Evolutionary conservation across 805 yeast species (phyloP).

Genomic region (Candida yuanshanica): DNA sequence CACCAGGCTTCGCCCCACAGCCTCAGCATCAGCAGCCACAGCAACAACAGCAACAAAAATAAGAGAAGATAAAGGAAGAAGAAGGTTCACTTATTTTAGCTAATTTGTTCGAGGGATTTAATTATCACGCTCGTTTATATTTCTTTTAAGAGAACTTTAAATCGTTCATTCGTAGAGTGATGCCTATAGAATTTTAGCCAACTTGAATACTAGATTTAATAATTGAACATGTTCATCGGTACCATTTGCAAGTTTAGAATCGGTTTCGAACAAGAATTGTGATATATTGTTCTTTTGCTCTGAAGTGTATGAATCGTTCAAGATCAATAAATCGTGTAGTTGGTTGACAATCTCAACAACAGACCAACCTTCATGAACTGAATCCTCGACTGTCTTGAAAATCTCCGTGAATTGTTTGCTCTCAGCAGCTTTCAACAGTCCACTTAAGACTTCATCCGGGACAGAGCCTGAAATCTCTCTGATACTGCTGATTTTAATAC

Average conservation of each 20-base stretch:
- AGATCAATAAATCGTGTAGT: conserved; percentile 59
- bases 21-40: conserved; percentile 9
- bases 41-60: conserved; percentile 6
- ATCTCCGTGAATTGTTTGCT: conserved; percentile 30
- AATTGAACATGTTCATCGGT: conserved; percentile 85
- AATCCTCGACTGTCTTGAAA: conserved; percentile 40
- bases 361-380: conserved; percentile 69
- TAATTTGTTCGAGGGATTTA: no score
- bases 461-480: conserved; percentile 77
- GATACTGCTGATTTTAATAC: conserved; percentile 42
- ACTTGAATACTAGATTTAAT: conserved; percentile 52
- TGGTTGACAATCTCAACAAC: conserved; percentile 67
- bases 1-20: conserved; percentile 12
- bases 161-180: no score
- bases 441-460: conserved; percentile 40
- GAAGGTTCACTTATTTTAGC: no score
- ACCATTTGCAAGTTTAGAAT: conserved; percentile 72
- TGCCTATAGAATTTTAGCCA: conserved; percentile 32
- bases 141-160: no score
- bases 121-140: no score
- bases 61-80: no score
- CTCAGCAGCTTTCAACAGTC: conserved; percentile 35
- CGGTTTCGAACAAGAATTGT: conserved; percentile 63
- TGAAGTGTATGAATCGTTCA: conserved; percentile 45
- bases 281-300: conserved; percentile 62